Evolutionary conservation across 345 rosid genomes (phyloP).

Genomic region (Pistacia vera): DNA sequence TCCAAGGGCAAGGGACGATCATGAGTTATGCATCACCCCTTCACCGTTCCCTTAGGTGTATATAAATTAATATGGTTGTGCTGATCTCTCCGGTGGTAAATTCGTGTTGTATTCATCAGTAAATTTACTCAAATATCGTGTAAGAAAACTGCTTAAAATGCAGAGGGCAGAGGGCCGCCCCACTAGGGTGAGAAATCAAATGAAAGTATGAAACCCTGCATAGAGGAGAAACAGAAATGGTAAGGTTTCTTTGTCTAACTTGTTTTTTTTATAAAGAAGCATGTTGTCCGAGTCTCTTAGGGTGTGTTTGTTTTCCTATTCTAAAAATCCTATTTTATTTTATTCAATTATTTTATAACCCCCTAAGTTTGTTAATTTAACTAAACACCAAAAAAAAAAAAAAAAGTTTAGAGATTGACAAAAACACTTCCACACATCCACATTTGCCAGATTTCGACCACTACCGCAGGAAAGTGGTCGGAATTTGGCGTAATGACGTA

Average conservation of each 20-base stretch:
- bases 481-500: no score
- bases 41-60: neutral
- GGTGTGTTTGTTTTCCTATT: no score
- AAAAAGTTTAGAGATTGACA: no score
- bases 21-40: conserved; percentile 9
- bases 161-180: neutral
- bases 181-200: conserved; percentile 1
- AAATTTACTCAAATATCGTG: conserved; percentile 2
- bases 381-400: no score
- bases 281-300: neutral
- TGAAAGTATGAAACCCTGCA: conserved; percentile 19
- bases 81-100: neutral
- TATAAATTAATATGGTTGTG: neutral
- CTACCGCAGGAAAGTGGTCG: no score
- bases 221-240: neutral
- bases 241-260: neutral
- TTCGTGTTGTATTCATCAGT: neutral
- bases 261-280: neutral
- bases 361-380: no score
- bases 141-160: neutral
- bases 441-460: no score
- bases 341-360: no score
- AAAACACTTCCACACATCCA: no score
- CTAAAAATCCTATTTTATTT: no score
- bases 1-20: neutral